Conservation (phyloP, 1,284 basidiomycete genomes). For the Phylloporus sp. region DNA sequence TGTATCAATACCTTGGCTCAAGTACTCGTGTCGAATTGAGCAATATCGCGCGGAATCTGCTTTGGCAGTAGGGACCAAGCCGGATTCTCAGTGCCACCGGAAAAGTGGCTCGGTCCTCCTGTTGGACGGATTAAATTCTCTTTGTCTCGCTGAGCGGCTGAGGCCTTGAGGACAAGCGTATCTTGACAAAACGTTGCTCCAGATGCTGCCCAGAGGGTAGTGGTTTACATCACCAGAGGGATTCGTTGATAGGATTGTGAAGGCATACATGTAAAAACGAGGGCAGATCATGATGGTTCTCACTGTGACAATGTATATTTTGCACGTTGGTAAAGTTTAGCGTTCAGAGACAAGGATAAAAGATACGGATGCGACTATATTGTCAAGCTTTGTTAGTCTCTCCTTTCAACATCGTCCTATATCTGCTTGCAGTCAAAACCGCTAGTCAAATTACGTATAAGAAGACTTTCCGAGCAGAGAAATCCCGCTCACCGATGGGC, state of each 20-base stretch:
- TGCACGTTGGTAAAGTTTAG: conserved; percentile 6
- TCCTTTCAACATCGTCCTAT: conserved; percentile 87
- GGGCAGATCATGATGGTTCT: background rate
- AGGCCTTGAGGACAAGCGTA: conserved; percentile 20
- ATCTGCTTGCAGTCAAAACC: conserved; percentile 90
- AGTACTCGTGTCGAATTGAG: too few relatives aligned
- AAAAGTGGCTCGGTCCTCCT: conserved; percentile 31
- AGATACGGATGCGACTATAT: conserved; percentile 26
- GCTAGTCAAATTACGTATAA: conserved; percentile 10
- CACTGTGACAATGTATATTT: conserved; percentile 6
- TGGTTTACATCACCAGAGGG: conserved; percentile 25
- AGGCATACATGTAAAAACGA: background rate
- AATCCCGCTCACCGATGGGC: conserved; percentile 77
- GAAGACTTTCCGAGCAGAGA: conserved; percentile 7
- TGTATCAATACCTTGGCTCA: too few relatives aligned
- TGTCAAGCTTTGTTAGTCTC: conserved; percentile 67
- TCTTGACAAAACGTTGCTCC: conserved; percentile 35
- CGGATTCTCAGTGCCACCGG: conserved; percentile 34
- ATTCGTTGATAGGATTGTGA: background rate
- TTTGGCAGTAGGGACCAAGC: too few relatives aligned
- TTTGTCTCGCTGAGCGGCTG: conserved; percentile 27
- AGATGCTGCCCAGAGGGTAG: conserved; percentile 35
- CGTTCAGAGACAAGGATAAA: background rate
- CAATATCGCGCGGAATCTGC: too few relatives aligned
- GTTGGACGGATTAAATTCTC: conserved; percentile 28